Evolutionary conservation across 495 filamentous ascomycete species (phyloP), one percentile per base, ranked within the genome.

Genomic region (Annulohypoxylon maeteangense): DNA sequence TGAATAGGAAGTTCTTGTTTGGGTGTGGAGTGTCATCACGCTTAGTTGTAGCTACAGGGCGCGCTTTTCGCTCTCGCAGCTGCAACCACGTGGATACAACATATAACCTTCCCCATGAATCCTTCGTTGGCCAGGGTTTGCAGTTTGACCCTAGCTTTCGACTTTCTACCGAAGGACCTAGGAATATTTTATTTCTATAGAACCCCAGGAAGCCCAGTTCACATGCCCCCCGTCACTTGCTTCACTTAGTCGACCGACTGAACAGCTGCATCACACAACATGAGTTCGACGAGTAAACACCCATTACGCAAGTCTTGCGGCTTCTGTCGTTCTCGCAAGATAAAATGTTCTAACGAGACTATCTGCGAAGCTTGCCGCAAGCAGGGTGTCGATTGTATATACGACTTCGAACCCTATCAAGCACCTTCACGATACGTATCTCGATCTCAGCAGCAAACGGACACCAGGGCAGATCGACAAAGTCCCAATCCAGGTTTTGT

Each of bases 291-390:
- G 14, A 57, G 34, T 12, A 57, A 57, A 57, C 54, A 57, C 4
- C 54, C 54, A 14, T n/a, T 57, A 18, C 54, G 54, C 34, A 57
- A 40, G 12, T 57, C 54, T 40, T 57, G 54, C 54, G 54, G 54
- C 32, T 57, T 57, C 32, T 57, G 54, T 20, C 54, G 54, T 57
- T 57, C 54, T 27, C 54, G 54, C 14, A 57, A 57, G 54, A 57
- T 57, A 23, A 57, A 57, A 40, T 57, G 54, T 16, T 57, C 54
- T 14, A 57, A 57, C 54, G 54, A 57, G 18, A 57, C 54, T 25
- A 57, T 57, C 32, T 57, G 54, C 54, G 54, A 57, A 40, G 54
- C 54, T 36, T 57, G 54, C 54, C 54, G 54, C 31, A 57, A 57
- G 54, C 54, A 57, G 34, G 54, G 54, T 8, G 54, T 57, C 20